These are phyloP conservation scores for Solanum hybrid DNA, from an alignment of 305 asterid species.

Conservation along the genomic window DNA sequence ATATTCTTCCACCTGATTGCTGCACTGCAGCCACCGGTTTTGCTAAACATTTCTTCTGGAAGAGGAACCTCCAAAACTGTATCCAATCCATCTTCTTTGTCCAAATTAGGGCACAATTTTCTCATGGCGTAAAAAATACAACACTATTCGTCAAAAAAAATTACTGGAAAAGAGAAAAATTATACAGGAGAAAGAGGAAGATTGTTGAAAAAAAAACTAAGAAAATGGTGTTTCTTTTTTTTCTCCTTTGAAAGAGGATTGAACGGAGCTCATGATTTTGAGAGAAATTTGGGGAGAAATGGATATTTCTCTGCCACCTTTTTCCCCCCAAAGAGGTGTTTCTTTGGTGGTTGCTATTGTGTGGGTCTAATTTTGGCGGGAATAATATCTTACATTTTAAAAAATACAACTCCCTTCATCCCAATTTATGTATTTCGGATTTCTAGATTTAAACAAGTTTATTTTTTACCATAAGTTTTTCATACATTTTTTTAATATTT, in stretches of 20 bases:
- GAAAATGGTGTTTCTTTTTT: background rate
- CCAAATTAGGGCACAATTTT: constrained; percentile 68
- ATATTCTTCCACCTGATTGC: constrained; percentile 68
- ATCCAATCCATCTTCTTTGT: constrained; percentile 57
- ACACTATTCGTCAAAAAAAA: background rate
- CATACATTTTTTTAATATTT: no score
- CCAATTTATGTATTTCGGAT: background rate
- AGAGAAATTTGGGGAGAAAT: background rate
- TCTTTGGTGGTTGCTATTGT: constrained; percentile 14
- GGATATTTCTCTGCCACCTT: background rate
- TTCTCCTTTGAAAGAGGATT: background rate
- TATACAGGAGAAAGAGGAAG: background rate
- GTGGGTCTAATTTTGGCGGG: constrained; percentile 19
- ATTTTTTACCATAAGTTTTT: no score
- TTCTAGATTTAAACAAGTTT: no score
- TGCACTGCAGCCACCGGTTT: constrained; percentile 35
- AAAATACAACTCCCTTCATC: accelerated
- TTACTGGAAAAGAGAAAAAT: background rate
- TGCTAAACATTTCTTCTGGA: constrained; percentile 79
- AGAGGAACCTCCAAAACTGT: constrained; percentile 87
- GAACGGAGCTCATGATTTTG: background rate
- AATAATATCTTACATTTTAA: background rate
- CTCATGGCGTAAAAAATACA: constrained; percentile 30
- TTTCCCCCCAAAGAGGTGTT: background rate
- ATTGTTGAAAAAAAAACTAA: background rate